Base-by-base conservation (phyloP, 139 green algal species). In the Picocystis salinarum region DNA sequence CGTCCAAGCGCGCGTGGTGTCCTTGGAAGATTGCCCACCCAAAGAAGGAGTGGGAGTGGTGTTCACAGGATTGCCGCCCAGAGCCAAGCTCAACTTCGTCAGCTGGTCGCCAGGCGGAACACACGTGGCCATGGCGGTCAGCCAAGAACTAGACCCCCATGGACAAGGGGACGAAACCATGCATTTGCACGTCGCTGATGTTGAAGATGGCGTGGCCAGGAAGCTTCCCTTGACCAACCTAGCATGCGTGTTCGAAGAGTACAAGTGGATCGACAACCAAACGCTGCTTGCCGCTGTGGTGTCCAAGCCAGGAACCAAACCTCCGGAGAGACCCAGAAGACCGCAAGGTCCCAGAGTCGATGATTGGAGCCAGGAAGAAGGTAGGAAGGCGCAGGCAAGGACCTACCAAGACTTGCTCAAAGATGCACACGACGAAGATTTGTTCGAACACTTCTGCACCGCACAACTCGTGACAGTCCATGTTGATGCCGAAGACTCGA, bases 351-450 rank as follows among this genome's bases (percentile, higher is more conserved):
- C 36, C 9, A 20, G 25, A 7, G 10, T 44, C 10, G 20, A 44
- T 19, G 36, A 10, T 7, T 28, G n/a, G n/a, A n/a, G n/a, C n/a
- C n/a, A 10, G 20, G 36, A 44, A 20, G 26, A 11, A 20, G 26
- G 20, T 23, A 44, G 9, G 20, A 73, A 73, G 51, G 61, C 64
- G 24, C 84, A 94, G 70, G 71, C 71, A 15, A 62, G 82, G 23
- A 97, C 87, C 1, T 97, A 82, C 58, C 71, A 69, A 0, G 87
- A 97, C 56, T 70, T 95, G 36, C 73, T 96, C 20, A 80, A 81
- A 53, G 72, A 89, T 42, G 54, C 71, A 17, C 59, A 89, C 53
- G 88, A 98, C 55, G 71, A 69, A 36, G 56, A 73, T 23, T 48
- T 85, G 55, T 91, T 96, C 49, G 83, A 94, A 45, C 72, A 93